Evolutionary conservation across 2,329 filamentous ascomycete species (phyloP).

Genomic region (Xylaria arbuscula): DNA sequence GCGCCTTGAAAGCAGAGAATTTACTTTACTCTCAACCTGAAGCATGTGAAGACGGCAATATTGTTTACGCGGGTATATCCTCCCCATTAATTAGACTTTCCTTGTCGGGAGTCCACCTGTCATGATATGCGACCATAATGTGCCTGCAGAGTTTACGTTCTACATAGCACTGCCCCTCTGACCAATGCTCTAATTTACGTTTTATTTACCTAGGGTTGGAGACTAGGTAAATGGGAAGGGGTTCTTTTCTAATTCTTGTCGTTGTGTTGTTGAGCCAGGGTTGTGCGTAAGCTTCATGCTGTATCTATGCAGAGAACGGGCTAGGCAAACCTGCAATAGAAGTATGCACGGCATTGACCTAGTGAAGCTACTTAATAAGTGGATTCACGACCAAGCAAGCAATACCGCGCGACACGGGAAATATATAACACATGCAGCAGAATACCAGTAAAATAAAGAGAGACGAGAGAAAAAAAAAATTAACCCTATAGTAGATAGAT

Average conservation of each 20-base stretch:
- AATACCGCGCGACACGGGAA: too few species aligned
- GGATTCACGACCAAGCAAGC: slow-evolving; percentile 6
- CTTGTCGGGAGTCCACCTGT: not conserved
- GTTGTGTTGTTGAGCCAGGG: slow-evolving; percentile 8
- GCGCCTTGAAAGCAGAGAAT: not conserved
- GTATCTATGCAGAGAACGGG: slow-evolving; percentile 17
- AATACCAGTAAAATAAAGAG: not conserved
- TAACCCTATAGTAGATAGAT: not conserved
- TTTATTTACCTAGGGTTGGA: not conserved
- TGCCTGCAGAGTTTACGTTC: not conserved
- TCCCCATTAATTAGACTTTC: not conserved
- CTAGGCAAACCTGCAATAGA: slow-evolving; percentile 6
- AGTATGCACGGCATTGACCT: slow-evolving; percentile 26
- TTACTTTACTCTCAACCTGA: not conserved
- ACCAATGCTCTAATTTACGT: not conserved
- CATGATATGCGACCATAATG: slow-evolving; percentile 1
- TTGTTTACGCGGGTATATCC: not conserved
- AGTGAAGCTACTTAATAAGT: not conserved
- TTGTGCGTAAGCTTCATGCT: slow-evolving; percentile 12
- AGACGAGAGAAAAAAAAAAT: not conserved
- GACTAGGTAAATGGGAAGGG: not conserved
- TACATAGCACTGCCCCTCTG: not conserved
- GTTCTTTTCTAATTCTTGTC: not conserved
- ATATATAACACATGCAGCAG: not conserved
- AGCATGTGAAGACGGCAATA: slow-evolving; percentile 1